Evolutionary conservation across 192 early-diverging fungal species (phyloP), one percentile per base, ranked within the genome.

Genomic region (Coemansia sp.): DNA sequence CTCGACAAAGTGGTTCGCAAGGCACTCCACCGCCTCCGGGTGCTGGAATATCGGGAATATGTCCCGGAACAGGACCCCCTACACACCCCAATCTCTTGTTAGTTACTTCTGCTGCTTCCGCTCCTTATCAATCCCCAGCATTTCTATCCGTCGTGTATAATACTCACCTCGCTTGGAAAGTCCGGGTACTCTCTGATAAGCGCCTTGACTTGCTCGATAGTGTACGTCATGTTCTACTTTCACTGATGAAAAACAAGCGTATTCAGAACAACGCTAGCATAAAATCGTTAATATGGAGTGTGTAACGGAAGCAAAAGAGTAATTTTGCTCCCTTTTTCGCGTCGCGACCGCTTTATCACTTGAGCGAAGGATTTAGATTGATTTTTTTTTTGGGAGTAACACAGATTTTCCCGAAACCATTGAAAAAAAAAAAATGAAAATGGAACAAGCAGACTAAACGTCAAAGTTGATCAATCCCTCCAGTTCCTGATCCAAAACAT

Each of bases 41-140:
- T 96, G 90, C 72, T 91, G 91, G 86, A 99, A 99, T 63, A 99
- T 87, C 45, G 93, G 93, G 70, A 97, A 95, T 72, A 99, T 95
- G 76, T 99, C 92, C 71, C 90, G 91, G 88, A 99, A 99, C 67
- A 95, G 74, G 65, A 99, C 97, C 20, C 97, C 96, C 86, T 90
- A 75, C n/a, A 69, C 29, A 2, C 29, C 14, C 5, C 19, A n/a
- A 9, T 15, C 55, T 17, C 15, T 34, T 57, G 55, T n/a, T 57
- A 34, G 25, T 9, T 57, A 17, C 8, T 1, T 34, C n/a, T 17
- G 5, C 34, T 57, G 8, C 33, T 32, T 32, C 22, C 20, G 13
- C 0, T 36, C 1, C 33, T 57, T 17, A 34, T 34, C 55, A 35
- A 5, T 5, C 19, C 0, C 22, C 23, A 3, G 2, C 3, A 19